Conservation (phyloP, 2,329 filamentous ascomycete genomes). For the Clonostachys sp. region DNA sequence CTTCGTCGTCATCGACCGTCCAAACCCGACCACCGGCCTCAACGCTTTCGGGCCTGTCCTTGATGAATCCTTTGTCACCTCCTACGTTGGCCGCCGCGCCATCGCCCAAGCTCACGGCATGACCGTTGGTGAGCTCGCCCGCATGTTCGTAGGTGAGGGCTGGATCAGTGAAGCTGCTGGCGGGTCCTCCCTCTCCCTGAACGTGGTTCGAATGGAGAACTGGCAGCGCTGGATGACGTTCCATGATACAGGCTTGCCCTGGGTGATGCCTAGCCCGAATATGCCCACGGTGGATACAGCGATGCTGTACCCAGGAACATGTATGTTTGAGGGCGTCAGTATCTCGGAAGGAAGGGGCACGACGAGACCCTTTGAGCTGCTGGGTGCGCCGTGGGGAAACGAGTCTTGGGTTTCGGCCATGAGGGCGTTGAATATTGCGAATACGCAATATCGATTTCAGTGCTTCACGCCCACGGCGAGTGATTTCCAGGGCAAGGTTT, state of each 20-base stretch:
- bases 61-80: slow-evolving; percentile 3
- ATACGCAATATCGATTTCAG: slow-evolving; percentile 6
- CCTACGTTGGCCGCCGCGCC: slow-evolving; percentile 4
- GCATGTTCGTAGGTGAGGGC: slow-evolving; percentile 5
- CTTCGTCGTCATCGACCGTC: slow-evolving; percentile 5
- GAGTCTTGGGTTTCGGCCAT: slow-evolving; percentile 6
- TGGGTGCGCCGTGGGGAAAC: slow-evolving; percentile 7
- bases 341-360: slow-evolving; percentile 7
- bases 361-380: slow-evolving; percentile 6
- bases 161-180: slow-evolving; percentile 4
- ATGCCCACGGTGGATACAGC: slow-evolving; percentile 7
- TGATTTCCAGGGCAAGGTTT: slow-evolving; percentile 2
- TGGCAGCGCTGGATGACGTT: slow-evolving; percentile 5
- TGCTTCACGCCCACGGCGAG: slow-evolving; percentile 7
- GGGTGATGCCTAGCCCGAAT: slow-evolving; percentile 6
- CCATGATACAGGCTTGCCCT: slow-evolving; percentile 4
- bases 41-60: slow-evolving; percentile 4
- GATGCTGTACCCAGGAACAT: slow-evolving; percentile 5
- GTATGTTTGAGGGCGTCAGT: slow-evolving; percentile 7
- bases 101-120: slow-evolving; percentile 8
- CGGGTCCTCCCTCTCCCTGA: not conserved
- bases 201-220: slow-evolving; percentile 5
- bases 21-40: slow-evolving; percentile 7
- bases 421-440: slow-evolving; percentile 2
- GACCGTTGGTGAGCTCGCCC: slow-evolving; percentile 8